Evolutionary conservation across 371 early-diverging fungal species (phyloP), one percentile per base, ranked within the genome.

Genomic region (Sanchytrium tribonematis): DNA sequence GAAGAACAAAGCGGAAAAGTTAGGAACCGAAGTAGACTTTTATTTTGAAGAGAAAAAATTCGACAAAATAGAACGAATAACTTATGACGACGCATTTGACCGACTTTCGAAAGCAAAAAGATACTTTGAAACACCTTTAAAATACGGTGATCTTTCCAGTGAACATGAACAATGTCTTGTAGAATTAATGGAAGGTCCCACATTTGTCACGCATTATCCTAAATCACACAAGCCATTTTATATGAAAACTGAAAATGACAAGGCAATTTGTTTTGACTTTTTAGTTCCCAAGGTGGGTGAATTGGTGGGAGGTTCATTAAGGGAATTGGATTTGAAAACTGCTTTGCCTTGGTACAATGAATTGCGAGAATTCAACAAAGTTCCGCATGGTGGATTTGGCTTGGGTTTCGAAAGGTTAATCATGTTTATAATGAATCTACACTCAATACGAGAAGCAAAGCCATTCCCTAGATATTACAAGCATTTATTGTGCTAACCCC

Each of bases 381-480:
- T 83, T 0, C 91, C 93, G 30, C 92, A 92, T 74, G 94, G 90
- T 29, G 95, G 95, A 22, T 94, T 85, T 78, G 95, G 95, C 17
- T 78, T 94, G 71, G 95, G 95, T 0, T 85, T 93, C 70, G 95
- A 94, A 74, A 78, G 95, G 16, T 83, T 85, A 31, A 70, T 94
- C 31, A 76, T 83, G 68, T 83, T 83, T 78, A 69, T 93, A 1
- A 89, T 88, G 17, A 90, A 91, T 1, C 75, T 87, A 67, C 83
- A 84, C 0, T 90, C 83, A 74, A 84, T 93, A 31, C 77, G 88
- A 16, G 95, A 95, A 72, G 81, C 89, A 16, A 84, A 90, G 17
- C 85, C 89, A 0, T 84, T 86, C 74, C 91, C 92, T 28, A 67
- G 80, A 66, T 74, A 48, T 22, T 48, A 48, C 48, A 48, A 48